These are phyloP conservation scores for Monosporascus sp. DNA, from an alignment of 2,329 filamentous ascomycete species.

Conservation along the genomic window DNA sequence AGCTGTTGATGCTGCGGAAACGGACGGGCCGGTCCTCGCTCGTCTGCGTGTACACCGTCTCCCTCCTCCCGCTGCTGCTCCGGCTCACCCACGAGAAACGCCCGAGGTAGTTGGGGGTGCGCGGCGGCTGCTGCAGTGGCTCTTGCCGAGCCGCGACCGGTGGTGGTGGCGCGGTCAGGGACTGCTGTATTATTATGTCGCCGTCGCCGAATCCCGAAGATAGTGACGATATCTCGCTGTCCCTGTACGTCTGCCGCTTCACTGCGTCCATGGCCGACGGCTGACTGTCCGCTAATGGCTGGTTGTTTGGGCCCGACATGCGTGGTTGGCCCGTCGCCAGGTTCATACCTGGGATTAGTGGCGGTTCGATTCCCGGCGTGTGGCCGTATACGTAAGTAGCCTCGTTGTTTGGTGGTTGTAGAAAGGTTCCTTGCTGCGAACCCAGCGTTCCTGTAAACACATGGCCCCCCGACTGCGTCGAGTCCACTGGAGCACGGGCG, in stretches of 20 bases:
- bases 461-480: conserved; percentile 9
- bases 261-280: conserved; percentile 31
- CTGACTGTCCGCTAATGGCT: conserved; percentile 32
- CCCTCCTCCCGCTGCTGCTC: conserved; percentile 27
- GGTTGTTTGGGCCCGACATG: conserved; percentile 33
- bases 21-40: conserved; percentile 50
- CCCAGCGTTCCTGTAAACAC: conserved; percentile 10
- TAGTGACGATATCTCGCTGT: conserved; percentile 52
- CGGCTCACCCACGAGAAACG: conserved; percentile 34
- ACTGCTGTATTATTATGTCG: conserved; percentile 45
- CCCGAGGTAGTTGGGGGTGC: conserved; percentile 12
- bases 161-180: conserved; percentile 10
- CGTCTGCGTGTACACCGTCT: conserved; percentile 48
- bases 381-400: conserved; percentile 16
- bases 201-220: conserved; percentile 62
- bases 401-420: conserved; percentile 10
- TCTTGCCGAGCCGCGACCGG: conserved; percentile 2
- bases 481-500: conserved; percentile 15
- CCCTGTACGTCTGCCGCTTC: conserved; percentile 32
- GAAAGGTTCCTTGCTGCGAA: conserved; percentile 14
- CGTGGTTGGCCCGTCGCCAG: conserved; percentile 28
- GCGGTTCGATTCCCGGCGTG: conserved; percentile 21
- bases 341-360: conserved; percentile 18
- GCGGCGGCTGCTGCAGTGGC: conserved; percentile 2
- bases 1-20: conserved; percentile 56